Base-by-base conservation (phyloP, 768 basidiomycete genomes). In the Hypholoma sublateritium region DNA sequence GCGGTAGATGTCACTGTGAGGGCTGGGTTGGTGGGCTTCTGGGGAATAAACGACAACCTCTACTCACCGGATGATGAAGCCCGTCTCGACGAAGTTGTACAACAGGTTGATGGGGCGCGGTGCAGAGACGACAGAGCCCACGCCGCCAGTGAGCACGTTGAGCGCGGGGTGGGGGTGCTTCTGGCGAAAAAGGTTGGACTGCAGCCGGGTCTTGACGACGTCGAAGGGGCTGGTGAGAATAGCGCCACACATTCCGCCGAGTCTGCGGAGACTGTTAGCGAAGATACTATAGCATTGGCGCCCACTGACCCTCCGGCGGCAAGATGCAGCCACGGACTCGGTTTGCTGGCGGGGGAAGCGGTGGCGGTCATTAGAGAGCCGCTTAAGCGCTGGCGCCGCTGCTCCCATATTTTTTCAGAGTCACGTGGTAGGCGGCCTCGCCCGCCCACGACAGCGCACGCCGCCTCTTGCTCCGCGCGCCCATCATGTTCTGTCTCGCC, bases 161-260 rank as follows among this genome's bases (percentile, higher is more conserved):
- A 79, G 65, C 9, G 73, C 70, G 22, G 74, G 56, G 44, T 68
- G 72, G 22, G 74, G 56, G 44, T 69, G 72, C 54, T 78, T 77
- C 62, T 65, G 67, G 28, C 58, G 62, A 56, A 95, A 97, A 19
- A 98, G 76, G 72, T 87, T 87, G 2, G 94, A 96, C 74, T 99
- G 97, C 6, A 98, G 77, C 3, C 97, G 88, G 42, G 97, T 99
- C 76, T 98, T 98, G 60, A 98, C 95, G 32, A 99, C 94, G 72
- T 99, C 97, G 65, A 99, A 96, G 0, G 97, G 96, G 43, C 93
- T 94, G 0, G 97, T 99, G 3, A 98, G 88, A 57, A 97, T 89
- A 16, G 95, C 95, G 34, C 96, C 97, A 67, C 93, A 93, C 95
- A 98, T 96, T 39, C 95, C 97, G 22, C 96, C 97, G 16, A 98